Evolutionary conservation across 805 yeast species (phyloP).

Genomic region (Ogataea henricii): DNA sequence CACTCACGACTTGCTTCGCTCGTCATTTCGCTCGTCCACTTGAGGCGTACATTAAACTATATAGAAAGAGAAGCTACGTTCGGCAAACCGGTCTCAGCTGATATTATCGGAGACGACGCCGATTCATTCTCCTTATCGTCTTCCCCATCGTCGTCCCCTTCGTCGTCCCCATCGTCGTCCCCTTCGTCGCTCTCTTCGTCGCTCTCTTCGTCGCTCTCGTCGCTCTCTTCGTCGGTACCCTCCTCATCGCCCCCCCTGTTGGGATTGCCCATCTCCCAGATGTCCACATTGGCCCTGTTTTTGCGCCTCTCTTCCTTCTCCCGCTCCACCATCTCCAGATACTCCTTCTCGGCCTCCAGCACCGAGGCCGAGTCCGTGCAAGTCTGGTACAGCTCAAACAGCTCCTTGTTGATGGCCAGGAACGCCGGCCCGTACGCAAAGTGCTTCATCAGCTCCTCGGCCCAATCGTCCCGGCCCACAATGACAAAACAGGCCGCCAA

Average conservation of each 20-base stretch:
- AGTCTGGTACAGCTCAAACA: constrained; percentile 68
- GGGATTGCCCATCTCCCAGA: constrained; percentile 80
- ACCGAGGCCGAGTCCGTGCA: constrained; percentile 85
- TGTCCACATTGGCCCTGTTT: constrained; percentile 54
- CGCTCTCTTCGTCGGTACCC: constrained; percentile 24
- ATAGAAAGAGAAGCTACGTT: too few species aligned
- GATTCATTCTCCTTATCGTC: constrained; percentile 19
- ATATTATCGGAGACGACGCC: too few species aligned
- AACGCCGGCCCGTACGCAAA: constrained; percentile 96
- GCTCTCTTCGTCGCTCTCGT: constrained; percentile 31
- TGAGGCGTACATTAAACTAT: too few species aligned
- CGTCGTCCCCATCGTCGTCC: constrained; percentile 10
- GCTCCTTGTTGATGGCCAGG: constrained; percentile 75
- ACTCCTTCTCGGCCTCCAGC: constrained; percentile 67
- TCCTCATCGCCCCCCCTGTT: constrained; percentile 46
- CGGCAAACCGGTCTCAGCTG: too few species aligned
- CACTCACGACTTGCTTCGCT: too few species aligned
- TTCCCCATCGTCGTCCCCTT: constrained; percentile 27
- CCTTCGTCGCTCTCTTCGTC: constrained; percentile 24
- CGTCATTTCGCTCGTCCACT: too few species aligned
- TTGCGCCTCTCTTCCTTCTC: constrained; percentile 66
- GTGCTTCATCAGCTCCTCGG: constrained; percentile 67
- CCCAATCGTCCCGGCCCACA: constrained; percentile 90
- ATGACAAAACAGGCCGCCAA: constrained; percentile 96
- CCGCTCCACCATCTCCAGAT: constrained; percentile 67